A percentile compares a stretch with the other conserved stretches of the same genome.
Conservation (phyloP, 2,329 filamentous ascomycete species). For the Fusarium sp. region DNA sequence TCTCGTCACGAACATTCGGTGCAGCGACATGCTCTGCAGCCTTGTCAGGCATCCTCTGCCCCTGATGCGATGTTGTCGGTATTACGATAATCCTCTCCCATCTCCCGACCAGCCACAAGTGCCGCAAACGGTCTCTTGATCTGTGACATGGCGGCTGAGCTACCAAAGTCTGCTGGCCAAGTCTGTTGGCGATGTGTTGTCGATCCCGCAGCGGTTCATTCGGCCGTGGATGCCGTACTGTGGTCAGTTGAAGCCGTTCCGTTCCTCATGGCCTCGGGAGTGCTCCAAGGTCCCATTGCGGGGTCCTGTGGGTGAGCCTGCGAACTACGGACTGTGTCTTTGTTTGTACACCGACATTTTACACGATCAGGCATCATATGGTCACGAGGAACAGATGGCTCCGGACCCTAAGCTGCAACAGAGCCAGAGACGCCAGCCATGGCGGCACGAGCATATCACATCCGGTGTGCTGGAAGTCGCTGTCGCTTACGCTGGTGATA, state of each 20-base stretch:
- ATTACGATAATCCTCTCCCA: conserved; percentile 10
- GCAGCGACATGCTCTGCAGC: conserved; percentile 41
- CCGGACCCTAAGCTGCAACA: conserved; percentile 22
- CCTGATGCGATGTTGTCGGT: conserved; percentile 9
- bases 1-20: conserved; percentile 36
- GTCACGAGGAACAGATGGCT: conserved; percentile 32
- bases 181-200: conserved; percentile 13
- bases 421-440: conserved; percentile 24
- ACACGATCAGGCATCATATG: conserved; percentile 36
- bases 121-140: neutral
- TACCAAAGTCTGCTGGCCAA: conserved; percentile 19
- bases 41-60: conserved; percentile 37
- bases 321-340: conserved; percentile 21
- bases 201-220: conserved; percentile 13
- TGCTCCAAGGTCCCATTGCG: conserved; percentile 27
- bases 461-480: conserved; percentile 31
- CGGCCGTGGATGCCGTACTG: conserved; percentile 3
- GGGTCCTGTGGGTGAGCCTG: conserved; percentile 27
- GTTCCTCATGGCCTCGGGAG: conserved; percentile 11
- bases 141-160: conserved; percentile 2
- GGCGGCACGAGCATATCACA: conserved; percentile 36
- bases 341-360: conserved; percentile 45
- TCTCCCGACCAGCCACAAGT: neutral
- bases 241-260: conserved; percentile 1
- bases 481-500: conserved; percentile 15